Evolutionary conservation across 805 yeast genomes (phyloP), one percentile per base, ranked within the genome.

Genomic region (Teunomyces kruisii): DNA sequence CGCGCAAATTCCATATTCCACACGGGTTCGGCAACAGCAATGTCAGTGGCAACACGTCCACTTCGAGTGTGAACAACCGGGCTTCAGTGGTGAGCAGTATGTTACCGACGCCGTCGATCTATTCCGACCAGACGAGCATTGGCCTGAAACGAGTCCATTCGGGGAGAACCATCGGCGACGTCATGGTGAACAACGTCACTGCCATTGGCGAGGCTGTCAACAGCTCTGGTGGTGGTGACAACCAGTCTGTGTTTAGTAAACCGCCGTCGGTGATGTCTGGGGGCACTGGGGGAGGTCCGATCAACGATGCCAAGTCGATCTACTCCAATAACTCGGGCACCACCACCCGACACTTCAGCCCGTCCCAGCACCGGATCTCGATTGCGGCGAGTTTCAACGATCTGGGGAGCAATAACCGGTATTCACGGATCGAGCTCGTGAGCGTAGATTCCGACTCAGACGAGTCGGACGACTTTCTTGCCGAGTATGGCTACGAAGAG

Each of bases 151-250:
- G 42, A n/a, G 14, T 30, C 9, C 33, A 19, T 6, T 19, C 16
- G 7, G 50, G 57, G 24, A 71, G 81, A 29, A 84, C 87, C 0
- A 72, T 84, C 33, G 90, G 90, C 9, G 86, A 82, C 51, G 76
- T 84, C 27, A 64, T 82, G 55, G 69, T 83, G 43, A 80, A 75
- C 46, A 79, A 74, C 43, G 74, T 80, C 0, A 70, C 66, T 41
- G 81, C 82, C n/a, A 76, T 80, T 3, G 86, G 80, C 51, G 76
- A 73, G 33, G 72, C 69, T 0, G 67, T 66, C 22, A 19, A 19
- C 22, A n/a, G n/a, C n/a, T n/a, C n/a, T 9, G 52, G 56, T 27
- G 44, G 52, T 3, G 49, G 43, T 26, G 74, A 70, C 40, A 52
- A 52, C n/a, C 59, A 44, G 38, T 60, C 66, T 10, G 46, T 60